phyloP scores from a whole-genome alignment of 2,329 filamentous ascomycete genomes.

The Ascosphaera pollenicola region DNA sequence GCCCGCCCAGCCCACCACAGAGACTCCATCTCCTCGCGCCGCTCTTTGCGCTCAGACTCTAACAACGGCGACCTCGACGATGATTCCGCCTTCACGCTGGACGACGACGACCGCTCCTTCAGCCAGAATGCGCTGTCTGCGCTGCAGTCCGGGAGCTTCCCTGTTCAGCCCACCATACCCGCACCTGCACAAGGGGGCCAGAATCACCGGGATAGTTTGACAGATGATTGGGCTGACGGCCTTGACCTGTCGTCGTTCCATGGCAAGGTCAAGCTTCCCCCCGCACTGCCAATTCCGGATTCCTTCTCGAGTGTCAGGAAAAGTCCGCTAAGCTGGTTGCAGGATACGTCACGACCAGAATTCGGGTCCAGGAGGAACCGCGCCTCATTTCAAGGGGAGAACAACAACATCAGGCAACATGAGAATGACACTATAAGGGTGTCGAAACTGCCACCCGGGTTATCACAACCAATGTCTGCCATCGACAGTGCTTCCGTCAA shows the following conservation, averaged over 20 bases:
- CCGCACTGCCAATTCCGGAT: conserved; percentile 42
- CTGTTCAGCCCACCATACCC: no score
- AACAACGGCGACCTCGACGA: conserved; percentile 46
- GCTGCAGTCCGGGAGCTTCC: no score
- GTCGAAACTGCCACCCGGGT: no score
- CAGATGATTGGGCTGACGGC: conserved; percentile 67
- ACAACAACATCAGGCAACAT: no score
- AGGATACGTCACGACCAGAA: no score
- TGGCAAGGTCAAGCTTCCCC: conserved; percentile 37
- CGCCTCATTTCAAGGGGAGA: no score
- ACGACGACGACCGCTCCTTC: conserved; percentile 42
- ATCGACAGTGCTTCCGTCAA: no score
- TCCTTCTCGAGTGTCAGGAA: conserved; percentile 18
- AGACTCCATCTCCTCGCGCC: conserved; percentile 61
- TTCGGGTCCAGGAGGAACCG: no score
- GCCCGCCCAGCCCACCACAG: conserved; percentile 22
- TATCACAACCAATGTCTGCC: no score
- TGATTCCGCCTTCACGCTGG: conserved; percentile 68
- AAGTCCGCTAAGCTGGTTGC: no score
- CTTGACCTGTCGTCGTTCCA: conserved; percentile 42
- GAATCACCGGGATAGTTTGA: conserved; percentile 48
- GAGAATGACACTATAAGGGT: no score
- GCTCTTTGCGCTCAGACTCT: conserved; percentile 63
- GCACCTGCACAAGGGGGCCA: conserved; percentile 70
- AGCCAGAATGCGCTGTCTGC: no score